Base-by-base conservation (phyloP, 495 filamentous ascomycete species). In the Neurospora sp. region DNA sequence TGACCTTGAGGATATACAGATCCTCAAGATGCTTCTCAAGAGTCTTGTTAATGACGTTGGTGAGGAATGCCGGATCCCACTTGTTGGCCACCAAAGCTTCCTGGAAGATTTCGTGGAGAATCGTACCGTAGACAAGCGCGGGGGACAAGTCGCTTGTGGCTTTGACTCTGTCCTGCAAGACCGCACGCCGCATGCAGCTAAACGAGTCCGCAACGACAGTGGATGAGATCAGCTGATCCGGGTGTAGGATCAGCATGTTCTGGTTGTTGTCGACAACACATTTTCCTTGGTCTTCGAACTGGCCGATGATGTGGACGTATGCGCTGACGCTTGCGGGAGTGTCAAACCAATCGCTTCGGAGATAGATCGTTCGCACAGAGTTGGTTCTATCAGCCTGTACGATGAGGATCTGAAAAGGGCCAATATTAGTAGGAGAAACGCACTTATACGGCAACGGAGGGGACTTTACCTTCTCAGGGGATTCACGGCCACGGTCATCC, bases 121-220 rank as follows among this genome's bases (percentile, higher is more conserved):
- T 89, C 27, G 91, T 93, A 40, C 96, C 96, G 78, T 97, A 99
- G 6, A 97, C 87, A 73, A 94, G 88, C 3, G 94, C 86, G 42
- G 90, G 87, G 45, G 87, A 93, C 44, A 93, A 83, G 72, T 93
- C 91, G 73, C 89, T 89, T 1, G 93, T 92, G 45, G 91, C 92
- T 80, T 97, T 98, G 78, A 98, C 91, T 65, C 96, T 89, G 78
- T 98, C 94, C 77, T 98, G 93, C 40, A 99, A 88, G 2, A 97
- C 94, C 37, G 96, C 94, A 70, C 94, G 91, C 14, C 96, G 90
- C 74, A 90, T 89, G 78, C 96, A 99, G 48, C 88, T 89, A 77
- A 97, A 94, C 0, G 96, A 96, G 78, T 99, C 96, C 42, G 92
- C 96, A 40, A 99, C 91, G 9, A 95, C 92, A 8, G 94, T 97